Percentiles rank a stretch among this genome's conserved stretches.
These are phyloP conservation scores for Verticillium longisporum DNA, from an alignment of 2,329 filamentous ascomycete species.

Conservation along the genomic window DNA sequence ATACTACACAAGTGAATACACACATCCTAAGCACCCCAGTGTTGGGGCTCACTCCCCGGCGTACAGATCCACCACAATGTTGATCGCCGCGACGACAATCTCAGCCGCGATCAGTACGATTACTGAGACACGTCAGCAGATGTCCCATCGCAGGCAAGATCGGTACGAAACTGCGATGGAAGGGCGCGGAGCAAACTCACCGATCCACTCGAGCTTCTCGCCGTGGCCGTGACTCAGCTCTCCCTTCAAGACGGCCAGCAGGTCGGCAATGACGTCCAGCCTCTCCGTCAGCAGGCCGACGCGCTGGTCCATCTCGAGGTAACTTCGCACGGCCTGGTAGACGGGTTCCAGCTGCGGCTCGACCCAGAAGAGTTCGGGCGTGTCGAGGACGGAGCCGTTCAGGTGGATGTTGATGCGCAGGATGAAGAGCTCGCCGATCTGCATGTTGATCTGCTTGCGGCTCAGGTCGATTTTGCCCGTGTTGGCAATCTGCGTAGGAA, in stretches of 20 bases:
- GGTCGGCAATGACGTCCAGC: conserved; percentile 85
- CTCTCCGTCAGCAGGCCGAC: conserved; percentile 84
- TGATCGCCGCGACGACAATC: conserved; percentile 85
- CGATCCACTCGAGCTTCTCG: conserved; percentile 85
- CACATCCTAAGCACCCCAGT: neutral
- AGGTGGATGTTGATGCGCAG: conserved; percentile 96
- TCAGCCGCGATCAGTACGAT: conserved; percentile 95
- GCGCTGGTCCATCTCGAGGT: conserved; percentile 96
- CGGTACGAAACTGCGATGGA: neutral
- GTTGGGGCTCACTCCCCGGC: conserved; percentile 30
- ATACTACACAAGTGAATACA: neutral
- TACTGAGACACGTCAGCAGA: conserved; percentile 43
- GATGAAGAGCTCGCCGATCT: conserved; percentile 97
- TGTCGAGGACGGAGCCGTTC: conserved; percentile 93
- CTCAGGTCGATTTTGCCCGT: conserved; percentile 89
- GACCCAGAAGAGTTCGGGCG: conserved; percentile 96
- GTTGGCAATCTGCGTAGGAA: conserved; percentile 84
- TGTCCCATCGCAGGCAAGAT: neutral
- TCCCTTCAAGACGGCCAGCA: conserved; percentile 89
- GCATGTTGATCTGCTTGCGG: conserved; percentile 94
- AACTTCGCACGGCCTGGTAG: conserved; percentile 90
- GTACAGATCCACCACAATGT: conserved; percentile 91
- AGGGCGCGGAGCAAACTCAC: conserved; percentile 38
- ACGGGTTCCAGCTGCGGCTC: conserved; percentile 95
- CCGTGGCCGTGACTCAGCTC: conserved; percentile 91